These are phyloP conservation scores for Rubia peregrina DNA, from an alignment of 305 asterid genomes.

Conservation along the genomic window DNA sequence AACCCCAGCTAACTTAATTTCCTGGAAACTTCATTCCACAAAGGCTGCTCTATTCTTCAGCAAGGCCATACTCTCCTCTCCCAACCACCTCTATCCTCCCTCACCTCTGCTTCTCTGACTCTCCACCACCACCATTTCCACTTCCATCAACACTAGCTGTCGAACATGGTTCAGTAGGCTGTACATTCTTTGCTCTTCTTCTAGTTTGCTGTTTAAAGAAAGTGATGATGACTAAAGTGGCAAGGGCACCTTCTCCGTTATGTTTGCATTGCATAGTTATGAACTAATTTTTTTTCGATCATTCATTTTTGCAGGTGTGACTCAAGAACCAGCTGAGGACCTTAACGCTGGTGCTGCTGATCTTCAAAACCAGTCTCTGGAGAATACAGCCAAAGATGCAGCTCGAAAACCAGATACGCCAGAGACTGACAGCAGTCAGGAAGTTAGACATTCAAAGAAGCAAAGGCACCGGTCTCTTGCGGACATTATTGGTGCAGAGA, in stretches of 20 bases:
- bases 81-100: no score
- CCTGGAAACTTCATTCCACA: slow-evolving; percentile 65
- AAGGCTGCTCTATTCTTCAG: no score
- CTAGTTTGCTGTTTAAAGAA: no score
- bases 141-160: no score
- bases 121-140: no score
- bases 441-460: neutral
- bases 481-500: slow-evolving; percentile 27
- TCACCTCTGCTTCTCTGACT: no score
- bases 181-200: no score
- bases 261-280: neutral
- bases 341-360: neutral
- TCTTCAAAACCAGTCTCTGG: neutral
- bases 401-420: slow-evolving; percentile 4
- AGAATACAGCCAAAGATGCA: neutral
- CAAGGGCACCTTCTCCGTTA: no score
- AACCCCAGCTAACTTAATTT: slow-evolving; percentile 89
- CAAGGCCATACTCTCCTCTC: no score
- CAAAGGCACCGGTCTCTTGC: slow-evolving; percentile 22
- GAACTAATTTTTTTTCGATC: neutral
- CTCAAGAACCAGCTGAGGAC: neutral
- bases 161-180: no score
- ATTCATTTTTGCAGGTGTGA: slow-evolving; percentile 7
- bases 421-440: slow-evolving; percentile 2
- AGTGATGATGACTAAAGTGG: no score